These are phyloP conservation scores for Aspergillus fumigatiaffinis DNA, from an alignment of 2,329 filamentous ascomycete genomes.

Conservation along the genomic window DNA sequence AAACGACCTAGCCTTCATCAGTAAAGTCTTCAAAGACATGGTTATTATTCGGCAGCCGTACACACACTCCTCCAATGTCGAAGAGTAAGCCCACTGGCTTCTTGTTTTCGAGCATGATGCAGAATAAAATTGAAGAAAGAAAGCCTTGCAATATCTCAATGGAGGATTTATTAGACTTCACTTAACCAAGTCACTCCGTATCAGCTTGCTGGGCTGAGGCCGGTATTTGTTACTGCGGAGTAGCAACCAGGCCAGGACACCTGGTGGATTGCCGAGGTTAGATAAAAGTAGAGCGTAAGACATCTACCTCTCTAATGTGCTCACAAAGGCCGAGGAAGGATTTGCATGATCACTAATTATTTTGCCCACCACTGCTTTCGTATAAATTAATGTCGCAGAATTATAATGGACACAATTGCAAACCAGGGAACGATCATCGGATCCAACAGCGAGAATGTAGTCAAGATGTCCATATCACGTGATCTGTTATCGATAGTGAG, in stretches of 20 bases:
- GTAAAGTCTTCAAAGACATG: neutral
- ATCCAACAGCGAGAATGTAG: neutral
- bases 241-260: neutral
- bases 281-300: neutral
- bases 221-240: slow-evolving; percentile 9
- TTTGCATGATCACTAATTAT: neutral
- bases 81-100: slow-evolving; percentile 76
- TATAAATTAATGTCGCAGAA: neutral
- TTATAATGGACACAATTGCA: neutral
- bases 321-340: slow-evolving; percentile 2
- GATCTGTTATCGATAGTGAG: slow-evolving; percentile 9
- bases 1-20: slow-evolving; percentile 62
- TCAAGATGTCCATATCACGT: neutral
- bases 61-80: slow-evolving; percentile 95
- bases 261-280: slow-evolving; percentile 27
- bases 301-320: neutral
- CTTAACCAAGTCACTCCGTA: neutral
- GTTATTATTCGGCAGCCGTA: slow-evolving; percentile 48
- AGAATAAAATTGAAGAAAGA: neutral
- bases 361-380: neutral
- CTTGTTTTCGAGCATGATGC: slow-evolving; percentile 39
- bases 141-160: neutral
- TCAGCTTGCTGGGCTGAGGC: neutral
- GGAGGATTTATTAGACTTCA: neutral
- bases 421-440: neutral